Evolutionary conservation across 768 basidiomycete species (phyloP).

Genomic region (Leccinum longicurvipes): DNA sequence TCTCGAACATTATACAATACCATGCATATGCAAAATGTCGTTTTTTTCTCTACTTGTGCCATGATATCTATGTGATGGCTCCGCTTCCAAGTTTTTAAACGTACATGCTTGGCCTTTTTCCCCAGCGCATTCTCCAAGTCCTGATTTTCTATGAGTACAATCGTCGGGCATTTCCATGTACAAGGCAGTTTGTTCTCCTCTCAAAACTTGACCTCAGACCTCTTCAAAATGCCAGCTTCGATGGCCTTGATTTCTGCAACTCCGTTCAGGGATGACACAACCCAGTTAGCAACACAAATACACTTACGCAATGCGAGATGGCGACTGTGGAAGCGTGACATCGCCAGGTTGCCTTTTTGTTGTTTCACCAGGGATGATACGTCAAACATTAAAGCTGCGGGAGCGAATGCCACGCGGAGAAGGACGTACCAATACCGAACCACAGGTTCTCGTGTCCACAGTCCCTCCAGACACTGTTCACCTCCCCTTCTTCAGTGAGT

Average conservation of each 20-base stretch:
- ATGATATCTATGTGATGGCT: neutral
- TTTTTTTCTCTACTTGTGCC: neutral
- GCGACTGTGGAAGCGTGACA: conserved; percentile 30
- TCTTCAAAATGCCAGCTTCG: conserved; percentile 26
- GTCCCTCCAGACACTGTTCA: conserved; percentile 37
- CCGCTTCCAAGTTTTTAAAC: neutral
- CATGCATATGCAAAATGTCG: neutral
- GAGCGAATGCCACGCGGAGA: neutral
- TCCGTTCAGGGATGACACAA: neutral
- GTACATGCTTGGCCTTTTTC: neutral
- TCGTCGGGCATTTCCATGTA: neutral
- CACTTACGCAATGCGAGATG: conserved; percentile 31
- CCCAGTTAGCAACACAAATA: neutral
- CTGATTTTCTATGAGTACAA: neutral
- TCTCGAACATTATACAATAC: conserved; percentile 8
- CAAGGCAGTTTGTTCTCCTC: neutral
- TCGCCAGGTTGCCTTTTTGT: conserved; percentile 20
- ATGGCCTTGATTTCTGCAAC: conserved; percentile 29
- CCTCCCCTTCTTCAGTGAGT: conserved; percentile 59
- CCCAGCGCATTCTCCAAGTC: neutral
- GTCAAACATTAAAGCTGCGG: neutral
- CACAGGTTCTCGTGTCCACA: conserved; percentile 36
- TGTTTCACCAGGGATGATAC: neutral
- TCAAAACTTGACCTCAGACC: conserved; percentile 20
- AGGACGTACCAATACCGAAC: conserved; percentile 27